Evolutionary conservation across 2,329 filamentous ascomycete genomes (phyloP), one percentile per base, ranked within the genome.

Genomic region (Epichloe brachyelytri): DNA sequence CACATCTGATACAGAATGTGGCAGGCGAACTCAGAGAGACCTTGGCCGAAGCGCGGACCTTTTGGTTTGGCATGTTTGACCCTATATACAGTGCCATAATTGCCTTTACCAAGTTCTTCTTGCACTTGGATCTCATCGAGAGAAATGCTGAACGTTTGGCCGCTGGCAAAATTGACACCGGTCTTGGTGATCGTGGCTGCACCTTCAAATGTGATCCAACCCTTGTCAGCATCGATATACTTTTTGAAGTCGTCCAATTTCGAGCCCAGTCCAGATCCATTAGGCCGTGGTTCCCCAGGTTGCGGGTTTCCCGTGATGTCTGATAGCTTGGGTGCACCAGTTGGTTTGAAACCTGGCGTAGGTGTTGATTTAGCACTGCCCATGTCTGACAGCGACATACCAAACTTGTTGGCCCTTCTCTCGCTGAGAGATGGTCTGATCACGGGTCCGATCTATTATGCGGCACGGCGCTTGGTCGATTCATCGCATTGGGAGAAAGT

Each of bases 61-160:
- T 69, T 68, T 12, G 76, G 76, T 61, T 88, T 83, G 51, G 86
- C 82, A 69, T 98, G 93, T 60, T 85, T 82, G 52, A 97, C 93
- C 67, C 93, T 96, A 76, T 95, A 97, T 4, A 98, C 93, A 1
- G 91, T 97, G 54, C 93, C 93, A 61, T 98, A 98, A 65, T 98
- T 98, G 40, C 93, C 93, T 68, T 97, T 98, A 45, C 93, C 93
- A 12, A 98, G 73, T 71, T 98, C 93, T 55, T 91, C 88, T 52
- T 97, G 65, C 1, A 88, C 91, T 60, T 97, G 88, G 5, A 98
- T 86, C 66, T 98, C 91, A 62, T 98, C 91, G 41, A 98, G 75
- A 4, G 91, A 97, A 62, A 98, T 97, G 62, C 78, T 88, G 68
- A 98, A 97, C 17, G 83, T 88, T 50, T 84, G 85, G 2, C 93